These are phyloP conservation scores for Xerocomus potaroensis DNA, from an alignment of 768 basidiomycete genomes.

Conservation along the genomic window DNA sequence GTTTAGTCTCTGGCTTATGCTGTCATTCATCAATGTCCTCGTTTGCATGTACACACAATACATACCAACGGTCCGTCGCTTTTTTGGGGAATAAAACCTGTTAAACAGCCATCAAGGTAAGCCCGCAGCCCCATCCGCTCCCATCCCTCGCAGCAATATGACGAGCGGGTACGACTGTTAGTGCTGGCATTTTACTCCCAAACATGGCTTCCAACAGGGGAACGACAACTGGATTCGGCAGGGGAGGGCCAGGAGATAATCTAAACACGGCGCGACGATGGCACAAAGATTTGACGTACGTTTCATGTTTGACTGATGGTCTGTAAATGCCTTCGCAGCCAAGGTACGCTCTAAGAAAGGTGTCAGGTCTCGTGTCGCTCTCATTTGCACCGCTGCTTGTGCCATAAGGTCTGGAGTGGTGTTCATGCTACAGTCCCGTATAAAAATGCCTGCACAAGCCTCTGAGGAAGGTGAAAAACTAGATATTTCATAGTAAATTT, in stretches of 20 bases:
- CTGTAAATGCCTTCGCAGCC: conserved; percentile 26
- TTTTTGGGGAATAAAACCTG: not conserved
- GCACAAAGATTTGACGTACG: conserved; percentile 13
- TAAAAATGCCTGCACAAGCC: conserved; percentile 43
- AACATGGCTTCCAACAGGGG: conserved; percentile 23
- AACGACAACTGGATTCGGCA: conserved; percentile 11
- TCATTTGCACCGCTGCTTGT: conserved; percentile 14
- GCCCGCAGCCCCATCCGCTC: conserved; percentile 25
- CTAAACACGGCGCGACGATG: no score
- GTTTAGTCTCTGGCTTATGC: not conserved
- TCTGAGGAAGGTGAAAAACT: conserved; percentile 37
- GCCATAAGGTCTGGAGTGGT: conserved; percentile 6
- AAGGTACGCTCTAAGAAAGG: conserved; percentile 23
- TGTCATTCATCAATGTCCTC: conserved; percentile 1
- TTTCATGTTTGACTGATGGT: conserved; percentile 1
- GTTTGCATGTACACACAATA: conserved; percentile 1
- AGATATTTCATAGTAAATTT: conserved; percentile 48
- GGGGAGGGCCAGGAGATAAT: no score
- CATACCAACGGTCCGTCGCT: not conserved
- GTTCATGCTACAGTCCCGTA: conserved; percentile 28
- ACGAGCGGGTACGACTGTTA: conserved; percentile 23
- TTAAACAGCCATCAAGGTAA: conserved; percentile 29
- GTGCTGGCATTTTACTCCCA: conserved; percentile 21
- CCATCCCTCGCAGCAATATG: conserved; percentile 20
- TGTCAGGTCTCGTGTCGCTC: conserved; percentile 6